Evolutionary conservation across 177 flowering plant genomes (phyloP), one percentile per base, ranked within the genome.

Genomic region (Vitis hybrid): DNA sequence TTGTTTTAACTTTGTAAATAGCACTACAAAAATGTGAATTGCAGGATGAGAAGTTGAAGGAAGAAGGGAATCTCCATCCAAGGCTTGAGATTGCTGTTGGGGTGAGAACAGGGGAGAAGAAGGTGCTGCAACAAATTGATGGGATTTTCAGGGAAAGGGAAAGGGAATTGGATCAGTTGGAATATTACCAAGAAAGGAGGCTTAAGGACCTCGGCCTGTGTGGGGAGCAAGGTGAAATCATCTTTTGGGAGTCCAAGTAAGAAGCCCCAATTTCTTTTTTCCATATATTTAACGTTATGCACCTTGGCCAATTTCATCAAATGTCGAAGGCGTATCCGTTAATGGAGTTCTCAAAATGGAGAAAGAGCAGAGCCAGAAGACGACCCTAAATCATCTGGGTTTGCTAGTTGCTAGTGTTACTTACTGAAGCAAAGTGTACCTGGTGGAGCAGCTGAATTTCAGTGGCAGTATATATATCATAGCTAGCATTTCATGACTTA

Each of bases 161-260:
- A 70, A 27, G 30, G 60, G 97, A 91, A 74, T 51, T 92, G 78
- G 86, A 83, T 74, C 81, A 61, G 68, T 75, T 89, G 67, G 98
- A 92, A 76, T 92, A 94, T 69, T 94, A 92, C 74, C 98, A 94
- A 75, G 97, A 94, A 70, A 89, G 98, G 74, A 86, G 98, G 74
- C 88, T 94, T 16, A 88, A 80, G 76, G 95, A 88, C 52, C 89
- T 94, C 69, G 98, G 97, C 16, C 84, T 92, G 40, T 88, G 78
- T 63, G 98, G 97, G 48, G 98, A 92, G 78, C 90, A 87, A 84
- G 97, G 93, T 46, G 97, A 94, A 1, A 89, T 88, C 60, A 91
- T 94, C 72, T 89, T 92, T 74, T 94, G 97, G 97, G 91, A 85
- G 76, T 68, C 79, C 27, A 82, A 82, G 70, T 79, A 76, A 66